Evolutionary conservation across 495 filamentous ascomycete species (phyloP).

Genomic region (Penicillium steckii): DNA sequence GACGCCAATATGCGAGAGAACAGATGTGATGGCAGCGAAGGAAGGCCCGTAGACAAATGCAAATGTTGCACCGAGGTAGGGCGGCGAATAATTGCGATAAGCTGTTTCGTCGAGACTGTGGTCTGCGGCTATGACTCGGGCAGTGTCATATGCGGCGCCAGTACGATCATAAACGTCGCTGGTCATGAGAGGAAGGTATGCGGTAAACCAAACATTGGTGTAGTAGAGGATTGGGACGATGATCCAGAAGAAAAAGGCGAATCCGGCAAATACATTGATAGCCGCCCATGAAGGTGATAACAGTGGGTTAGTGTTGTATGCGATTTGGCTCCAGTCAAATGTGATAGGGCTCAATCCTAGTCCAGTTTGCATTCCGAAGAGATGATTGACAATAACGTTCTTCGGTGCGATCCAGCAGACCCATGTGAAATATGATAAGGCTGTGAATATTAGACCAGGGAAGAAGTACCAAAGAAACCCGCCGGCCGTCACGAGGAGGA

Average conservation of each 20-base stretch:
- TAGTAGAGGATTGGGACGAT: conserved; percentile 36
- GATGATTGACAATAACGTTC: conserved; percentile 71
- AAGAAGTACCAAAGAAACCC: conserved; percentile 71
- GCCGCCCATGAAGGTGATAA: conserved; percentile 44
- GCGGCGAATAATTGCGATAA: conserved; percentile 76
- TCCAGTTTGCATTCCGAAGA: conserved; percentile 78
- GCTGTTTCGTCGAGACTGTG: conserved; percentile 70
- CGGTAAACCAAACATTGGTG: conserved; percentile 39
- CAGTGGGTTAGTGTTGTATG: conserved; percentile 38
- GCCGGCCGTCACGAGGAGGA: conserved; percentile 47
- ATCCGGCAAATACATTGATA: conserved; percentile 53
- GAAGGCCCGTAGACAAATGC: conserved; percentile 79
- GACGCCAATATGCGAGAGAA: conserved; percentile 60
- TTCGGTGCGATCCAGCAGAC: conserved; percentile 83
- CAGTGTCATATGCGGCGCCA: conserved; percentile 74
- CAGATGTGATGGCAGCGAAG: conserved; percentile 73
- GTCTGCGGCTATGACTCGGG: conserved; percentile 66
- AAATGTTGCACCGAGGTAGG: conserved; percentile 79
- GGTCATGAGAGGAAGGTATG: conserved; percentile 39
- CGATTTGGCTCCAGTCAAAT: conserved; percentile 68
- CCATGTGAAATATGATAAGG: conserved; percentile 82
- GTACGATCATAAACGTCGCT: conserved; percentile 74
- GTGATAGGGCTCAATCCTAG: conserved; percentile 80
- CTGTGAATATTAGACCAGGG: conserved; percentile 76
- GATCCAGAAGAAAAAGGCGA: conserved; percentile 35